Conservation (phyloP, 148 eudicot genomes). For the Tetragonia tetragonoides region DNA sequence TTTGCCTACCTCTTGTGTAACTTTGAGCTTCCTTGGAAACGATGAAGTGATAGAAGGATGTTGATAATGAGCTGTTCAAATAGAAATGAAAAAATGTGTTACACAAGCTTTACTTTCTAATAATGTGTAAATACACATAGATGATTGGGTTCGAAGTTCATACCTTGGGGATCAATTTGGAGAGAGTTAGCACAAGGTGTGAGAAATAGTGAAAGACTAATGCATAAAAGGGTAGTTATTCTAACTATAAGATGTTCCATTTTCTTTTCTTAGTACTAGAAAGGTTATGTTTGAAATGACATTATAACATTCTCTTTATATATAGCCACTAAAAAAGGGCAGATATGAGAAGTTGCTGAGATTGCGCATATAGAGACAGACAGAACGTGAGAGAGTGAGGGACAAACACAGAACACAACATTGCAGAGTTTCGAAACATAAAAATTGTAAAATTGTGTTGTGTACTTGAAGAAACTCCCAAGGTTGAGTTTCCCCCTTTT, state of each 20-base stretch:
- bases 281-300: not conserved
- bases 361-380: conserved; percentile 10
- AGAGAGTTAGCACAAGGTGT: conserved; percentile 15
- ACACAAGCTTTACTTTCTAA: not conserved
- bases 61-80: not conserved
- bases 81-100: not conserved
- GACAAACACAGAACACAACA: conserved; percentile 62
- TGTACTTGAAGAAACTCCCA: conserved; percentile 2
- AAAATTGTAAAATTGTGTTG: not conserved
- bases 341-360: not conserved
- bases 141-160: not conserved
- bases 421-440: conserved; percentile 46
- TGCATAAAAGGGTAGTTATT: conserved; percentile 12
- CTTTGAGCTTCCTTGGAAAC: conserved; percentile 23
- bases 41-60: conserved; percentile 5
- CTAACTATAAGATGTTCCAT: conserved; percentile 6
- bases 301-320: not conserved
- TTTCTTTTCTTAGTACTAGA: not conserved
- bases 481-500: conserved; percentile 16
- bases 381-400: conserved; percentile 19
- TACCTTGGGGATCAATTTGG: not conserved
- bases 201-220: conserved; percentile 3
- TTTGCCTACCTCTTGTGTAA: conserved; percentile 13
- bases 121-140: not conserved
- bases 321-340: not conserved